Base-by-base conservation (phyloP, 192 early-diverging fungal species). In the Coemansia sp. region DNA sequence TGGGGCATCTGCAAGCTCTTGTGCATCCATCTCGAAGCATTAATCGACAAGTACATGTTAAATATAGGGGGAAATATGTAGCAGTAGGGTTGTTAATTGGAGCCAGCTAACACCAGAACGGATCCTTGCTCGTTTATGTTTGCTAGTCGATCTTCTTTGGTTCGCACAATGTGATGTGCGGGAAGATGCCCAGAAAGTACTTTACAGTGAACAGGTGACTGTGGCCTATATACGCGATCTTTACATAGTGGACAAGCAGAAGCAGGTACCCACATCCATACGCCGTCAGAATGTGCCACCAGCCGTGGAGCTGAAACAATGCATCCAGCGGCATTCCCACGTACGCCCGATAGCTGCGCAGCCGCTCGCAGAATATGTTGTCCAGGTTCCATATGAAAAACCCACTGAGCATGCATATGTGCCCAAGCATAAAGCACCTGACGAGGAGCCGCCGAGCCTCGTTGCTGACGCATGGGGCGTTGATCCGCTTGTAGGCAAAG, bases 311-410 rank as follows among this genome's bases (percentile, higher is more conserved):
- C 73, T 87, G 80, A 31, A 83, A 74, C 11, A 89, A 61, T 55
- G 83, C 67, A 17, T 78, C 70, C 28, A 87, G 42, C 17, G 74
- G 73, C 23, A 69, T 75, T 1, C 82, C 83, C 31, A 92, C 60
- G 41, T 55, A 57, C 10, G 37, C 55, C 22, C 89, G 66, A 36
- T 74, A 36, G 14, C 55, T 59, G 30, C 86, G 82, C 44, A 94
- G 73, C 10, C 69, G 33, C 27, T 65, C 55, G 67, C 92, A 94
- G 34, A 78, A 83, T n/a, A 78, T 67, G 68, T 93, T 93, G 75
- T 94, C 92, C 13, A 89, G 64, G 61, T 89, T 88, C 92, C 92
- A 94, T 50, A 91, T 65, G 2, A 81, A 41, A 61, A 92, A 92
- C 4, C 83, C 74, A n/a, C 45, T 48, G 45, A 48, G 23, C 45